A percentile compares a stretch with the other conserved stretches of the same genome.
Conservation (phyloP, 257 asterid genomes). For the Scutellaria galericulata region DNA sequence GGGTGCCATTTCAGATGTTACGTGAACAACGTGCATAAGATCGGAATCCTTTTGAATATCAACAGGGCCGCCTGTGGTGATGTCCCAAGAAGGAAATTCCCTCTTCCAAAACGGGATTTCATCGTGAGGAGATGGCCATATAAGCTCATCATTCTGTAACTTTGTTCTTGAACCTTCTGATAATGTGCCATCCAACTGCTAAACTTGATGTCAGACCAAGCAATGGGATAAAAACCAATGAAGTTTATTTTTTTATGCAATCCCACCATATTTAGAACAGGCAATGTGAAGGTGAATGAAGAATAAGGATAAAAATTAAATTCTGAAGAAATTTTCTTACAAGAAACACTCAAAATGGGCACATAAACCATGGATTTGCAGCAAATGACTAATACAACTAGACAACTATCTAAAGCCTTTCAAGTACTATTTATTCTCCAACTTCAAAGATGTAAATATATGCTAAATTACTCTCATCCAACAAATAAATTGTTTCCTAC, state of each 20-base stretch:
- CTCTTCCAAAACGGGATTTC: slow-evolving; percentile 78
- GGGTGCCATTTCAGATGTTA: slow-evolving; percentile 91
- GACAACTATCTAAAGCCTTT: background rate
- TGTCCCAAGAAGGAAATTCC: slow-evolving; percentile 66
- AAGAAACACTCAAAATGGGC: slow-evolving; percentile 16
- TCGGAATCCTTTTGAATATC: slow-evolving; percentile 63
- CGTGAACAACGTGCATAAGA: slow-evolving; percentile 69
- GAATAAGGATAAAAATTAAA: background rate
- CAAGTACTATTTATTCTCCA: background rate
- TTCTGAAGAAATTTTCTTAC: background rate
- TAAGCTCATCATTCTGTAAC: slow-evolving; percentile 40
- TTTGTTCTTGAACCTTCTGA: slow-evolving; percentile 41
- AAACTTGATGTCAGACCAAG: slow-evolving; percentile 34
- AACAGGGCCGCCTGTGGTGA: slow-evolving; percentile 40
- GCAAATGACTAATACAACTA: slow-evolving; percentile 3
- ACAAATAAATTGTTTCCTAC: background rate
- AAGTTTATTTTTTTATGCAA: slow-evolving; percentile 12
- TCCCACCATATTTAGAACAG: background rate
- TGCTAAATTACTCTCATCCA: background rate
- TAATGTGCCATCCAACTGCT: slow-evolving; percentile 53
- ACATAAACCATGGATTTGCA: slow-evolving; percentile 16
- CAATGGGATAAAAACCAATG: slow-evolving; percentile 28
- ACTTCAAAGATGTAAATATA: background rate
- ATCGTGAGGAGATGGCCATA: slow-evolving; percentile 86
- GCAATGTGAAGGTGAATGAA: slow-evolving; percentile 16